Conservation (phyloP, 345 rosid genomes). For the Rhodamnia argentea region DNA sequence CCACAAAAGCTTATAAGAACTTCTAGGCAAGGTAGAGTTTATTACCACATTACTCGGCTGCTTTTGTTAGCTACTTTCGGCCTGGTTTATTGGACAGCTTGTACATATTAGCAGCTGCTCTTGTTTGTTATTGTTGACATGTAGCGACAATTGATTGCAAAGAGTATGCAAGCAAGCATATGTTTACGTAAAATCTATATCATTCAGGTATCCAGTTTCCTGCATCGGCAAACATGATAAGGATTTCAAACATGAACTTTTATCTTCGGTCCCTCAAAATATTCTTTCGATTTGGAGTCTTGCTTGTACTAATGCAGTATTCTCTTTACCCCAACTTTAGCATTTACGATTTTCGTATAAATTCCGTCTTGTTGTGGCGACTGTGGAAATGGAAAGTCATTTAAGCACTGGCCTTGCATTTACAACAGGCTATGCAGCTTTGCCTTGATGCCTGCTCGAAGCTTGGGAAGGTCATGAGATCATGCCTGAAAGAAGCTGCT, state of each 20-base stretch:
- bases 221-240: neutral
- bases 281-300: neutral
- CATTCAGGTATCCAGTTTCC: neutral
- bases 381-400: neutral
- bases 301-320: neutral
- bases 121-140: neutral
- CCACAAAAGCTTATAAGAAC: neutral
- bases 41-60: neutral
- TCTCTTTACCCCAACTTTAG: neutral
- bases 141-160: neutral
- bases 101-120: neutral
- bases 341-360: neutral
- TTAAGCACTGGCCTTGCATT: neutral
- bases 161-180: neutral
- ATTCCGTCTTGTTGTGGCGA: neutral
- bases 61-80: neutral
- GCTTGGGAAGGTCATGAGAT: conserved; percentile 76
- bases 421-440: conserved; percentile 79
- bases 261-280: neutral
- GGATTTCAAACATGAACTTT: neutral
- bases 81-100: neutral
- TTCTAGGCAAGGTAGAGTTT: neutral
- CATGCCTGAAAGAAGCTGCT: conserved; percentile 66
- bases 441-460: conserved; percentile 79
- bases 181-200: neutral